Evolutionary conservation across 2,329 filamentous ascomycete species (phyloP).

Genomic region (Fusarium piperis): DNA sequence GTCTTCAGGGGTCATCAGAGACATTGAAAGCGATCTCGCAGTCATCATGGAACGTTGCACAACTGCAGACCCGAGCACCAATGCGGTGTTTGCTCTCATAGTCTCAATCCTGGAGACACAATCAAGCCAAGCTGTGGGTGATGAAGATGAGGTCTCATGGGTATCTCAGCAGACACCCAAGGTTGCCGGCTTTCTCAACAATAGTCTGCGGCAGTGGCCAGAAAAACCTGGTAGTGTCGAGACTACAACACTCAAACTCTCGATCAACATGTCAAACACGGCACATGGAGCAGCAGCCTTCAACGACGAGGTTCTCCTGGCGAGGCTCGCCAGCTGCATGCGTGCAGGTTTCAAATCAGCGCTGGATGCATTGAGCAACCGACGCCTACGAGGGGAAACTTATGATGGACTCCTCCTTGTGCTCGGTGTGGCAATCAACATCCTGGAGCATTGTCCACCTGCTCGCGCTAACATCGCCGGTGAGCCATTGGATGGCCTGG

Average conservation of each 20-base stretch:
- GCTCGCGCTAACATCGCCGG: conserved; percentile 58
- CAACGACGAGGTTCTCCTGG: conserved; percentile 66
- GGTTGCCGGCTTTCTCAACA: conserved; percentile 44
- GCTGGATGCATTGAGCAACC: conserved; percentile 58
- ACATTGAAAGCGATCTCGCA: conserved; percentile 42
- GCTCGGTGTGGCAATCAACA: conserved; percentile 86
- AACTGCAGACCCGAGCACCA: conserved; percentile 19
- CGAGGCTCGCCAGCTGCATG: conserved; percentile 59
- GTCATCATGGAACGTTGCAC: conserved; percentile 37
- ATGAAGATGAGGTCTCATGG: conserved; percentile 34
- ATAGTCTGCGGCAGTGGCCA: conserved; percentile 45
- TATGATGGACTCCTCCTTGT: conserved; percentile 80
- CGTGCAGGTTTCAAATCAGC: conserved; percentile 61
- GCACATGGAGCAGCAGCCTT: conserved; percentile 77
- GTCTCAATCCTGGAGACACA: conserved; percentile 51
- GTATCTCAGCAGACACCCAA: conserved; percentile 42
- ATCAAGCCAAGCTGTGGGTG: conserved; percentile 42
- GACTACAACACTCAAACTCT: conserved; percentile 62
- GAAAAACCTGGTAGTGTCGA: conserved; percentile 40
- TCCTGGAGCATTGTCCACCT: conserved; percentile 78
- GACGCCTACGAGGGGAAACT: conserved; percentile 58
- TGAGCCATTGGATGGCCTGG: conserved; percentile 65
- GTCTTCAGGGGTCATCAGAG: conserved; percentile 43
- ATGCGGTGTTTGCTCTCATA: conserved; percentile 56
- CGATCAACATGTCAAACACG: conserved; percentile 88